These are phyloP conservation scores for Macrolepiota albuminosa DNA, from an alignment of 768 basidiomycete genomes.

Conservation along the genomic window DNA sequence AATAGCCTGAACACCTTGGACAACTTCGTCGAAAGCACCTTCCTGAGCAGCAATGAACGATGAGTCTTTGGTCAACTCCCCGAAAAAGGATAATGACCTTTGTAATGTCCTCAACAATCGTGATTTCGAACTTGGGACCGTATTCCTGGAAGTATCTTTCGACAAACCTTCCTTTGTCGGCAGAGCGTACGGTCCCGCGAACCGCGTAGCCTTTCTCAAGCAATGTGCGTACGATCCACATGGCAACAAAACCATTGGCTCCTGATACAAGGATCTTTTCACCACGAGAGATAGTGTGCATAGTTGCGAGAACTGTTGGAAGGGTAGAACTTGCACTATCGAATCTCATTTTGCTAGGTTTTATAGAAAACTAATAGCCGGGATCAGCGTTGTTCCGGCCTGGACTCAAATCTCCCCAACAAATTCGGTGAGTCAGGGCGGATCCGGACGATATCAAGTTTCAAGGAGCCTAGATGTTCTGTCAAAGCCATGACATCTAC, in stretches of 20 bases:
- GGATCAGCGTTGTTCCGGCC: not conserved
- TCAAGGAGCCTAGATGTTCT: not conserved
- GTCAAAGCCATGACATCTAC: not conserved
- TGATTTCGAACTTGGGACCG: slow-evolving; percentile 22
- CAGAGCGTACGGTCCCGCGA: slow-evolving; percentile 23
- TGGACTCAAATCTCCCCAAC: too few relatives aligned
- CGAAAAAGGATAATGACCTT: slow-evolving; percentile 5
- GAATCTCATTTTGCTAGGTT: not conserved
- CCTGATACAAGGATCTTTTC: slow-evolving; percentile 26
- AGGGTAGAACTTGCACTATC: not conserved
- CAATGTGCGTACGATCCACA: slow-evolving; percentile 22
- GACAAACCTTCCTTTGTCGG: slow-evolving; percentile 20
- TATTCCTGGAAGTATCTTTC: slow-evolving; percentile 17
- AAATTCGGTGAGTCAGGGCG: not conserved
- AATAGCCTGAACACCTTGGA: slow-evolving; percentile 63
- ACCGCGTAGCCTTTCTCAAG: slow-evolving; percentile 25
- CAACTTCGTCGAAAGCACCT: slow-evolving; percentile 66
- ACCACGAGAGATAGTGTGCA: slow-evolving; percentile 18
- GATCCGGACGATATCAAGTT: not conserved
- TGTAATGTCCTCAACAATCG: slow-evolving; percentile 20
- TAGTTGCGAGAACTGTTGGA: not conserved
- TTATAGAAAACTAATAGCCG: not conserved
- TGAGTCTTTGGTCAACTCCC: not conserved
- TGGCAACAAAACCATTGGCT: slow-evolving; percentile 26
- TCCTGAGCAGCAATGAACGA: slow-evolving; percentile 24